Percentiles rank a stretch among this genome's conserved stretches.
These are phyloP conservation scores for Pezicula carpinea DNA, from an alignment of 2,329 filamentous ascomycete genomes.

Conservation along the genomic window DNA sequence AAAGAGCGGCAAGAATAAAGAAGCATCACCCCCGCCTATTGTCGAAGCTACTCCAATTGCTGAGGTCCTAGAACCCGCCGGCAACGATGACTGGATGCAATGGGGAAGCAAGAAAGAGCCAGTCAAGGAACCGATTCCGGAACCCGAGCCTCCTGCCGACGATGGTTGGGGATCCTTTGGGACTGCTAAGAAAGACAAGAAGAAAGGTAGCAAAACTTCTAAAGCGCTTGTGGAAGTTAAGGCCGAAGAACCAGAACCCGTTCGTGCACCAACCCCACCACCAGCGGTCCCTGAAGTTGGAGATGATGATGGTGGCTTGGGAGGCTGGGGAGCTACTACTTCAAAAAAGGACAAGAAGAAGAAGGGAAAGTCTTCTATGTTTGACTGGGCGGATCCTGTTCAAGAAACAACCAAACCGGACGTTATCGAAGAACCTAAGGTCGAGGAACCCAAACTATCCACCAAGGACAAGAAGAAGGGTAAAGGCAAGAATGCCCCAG, in stretches of 20 bases:
- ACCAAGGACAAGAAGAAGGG: constrained; percentile 45
- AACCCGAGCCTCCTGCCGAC: constrained; percentile 7
- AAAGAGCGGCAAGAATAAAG: constrained; percentile 31
- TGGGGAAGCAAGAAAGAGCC: constrained; percentile 10
- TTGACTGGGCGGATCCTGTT: constrained; percentile 15
- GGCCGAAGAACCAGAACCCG: constrained; percentile 29
- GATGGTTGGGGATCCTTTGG: constrained; percentile 12
- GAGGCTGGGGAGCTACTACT: constrained; percentile 20
- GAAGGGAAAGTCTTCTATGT: constrained; percentile 16
- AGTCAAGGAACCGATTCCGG: constrained; percentile 13
- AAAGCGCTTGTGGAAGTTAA: constrained; percentile 27
- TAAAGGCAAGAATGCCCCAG: constrained; percentile 43
- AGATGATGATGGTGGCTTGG: constrained; percentile 26
- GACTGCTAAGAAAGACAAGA: constrained; percentile 24
- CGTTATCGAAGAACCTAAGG: constrained; percentile 43
- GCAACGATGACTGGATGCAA: constrained; percentile 19
- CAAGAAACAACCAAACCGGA: constrained; percentile 37
- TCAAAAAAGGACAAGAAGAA: constrained; percentile 27
- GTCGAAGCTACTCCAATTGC: constrained; percentile 13
- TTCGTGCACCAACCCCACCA: constrained; percentile 19
- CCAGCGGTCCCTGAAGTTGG: constrained; percentile 27
- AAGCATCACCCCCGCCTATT: constrained; percentile 13
- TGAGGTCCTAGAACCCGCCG: constrained; percentile 20
- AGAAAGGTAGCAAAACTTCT: constrained; percentile 17
- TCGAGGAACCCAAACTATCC: constrained; percentile 28